Conservation (phyloP, 1,284 basidiomycete genomes). For the Heliocybe sulcata region DNA sequence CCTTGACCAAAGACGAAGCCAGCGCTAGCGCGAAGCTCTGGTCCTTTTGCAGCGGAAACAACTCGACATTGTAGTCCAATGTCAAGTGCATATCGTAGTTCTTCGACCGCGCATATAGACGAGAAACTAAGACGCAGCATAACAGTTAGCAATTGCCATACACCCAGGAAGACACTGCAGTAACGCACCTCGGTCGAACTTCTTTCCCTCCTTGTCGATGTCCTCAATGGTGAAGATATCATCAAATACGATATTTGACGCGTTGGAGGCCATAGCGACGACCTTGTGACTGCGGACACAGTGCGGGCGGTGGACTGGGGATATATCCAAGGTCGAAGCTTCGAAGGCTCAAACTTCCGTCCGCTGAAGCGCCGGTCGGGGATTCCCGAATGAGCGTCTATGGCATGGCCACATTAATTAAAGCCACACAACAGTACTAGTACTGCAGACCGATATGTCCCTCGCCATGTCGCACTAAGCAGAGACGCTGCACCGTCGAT, state of each 20-base stretch:
- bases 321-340: neutral
- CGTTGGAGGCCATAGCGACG: constrained; percentile 48
- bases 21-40: constrained; percentile 85
- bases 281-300: neutral
- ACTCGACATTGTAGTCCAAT: constrained; percentile 86
- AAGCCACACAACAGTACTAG: no score
- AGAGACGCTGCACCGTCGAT: no score
- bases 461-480: no score
- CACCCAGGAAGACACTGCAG: neutral
- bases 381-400: no score
- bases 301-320: neutral
- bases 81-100: constrained; percentile 88
- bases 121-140: constrained; percentile 56
- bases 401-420: no score
- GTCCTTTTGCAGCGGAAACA: constrained; percentile 66
- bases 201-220: constrained; percentile 92
- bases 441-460: no score
- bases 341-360: neutral
- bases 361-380: neutral
- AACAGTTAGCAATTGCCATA: constrained; percentile 5
- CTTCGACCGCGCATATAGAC: constrained; percentile 77
- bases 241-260: constrained; percentile 80
- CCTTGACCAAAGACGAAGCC: constrained; percentile 74
- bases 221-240: constrained; percentile 83
- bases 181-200: constrained; percentile 87